Evolutionary conservation across 2,329 filamentous ascomycete genomes (phyloP), one percentile per base, ranked within the genome.

Genomic region (Colletotrichum sp.): DNA sequence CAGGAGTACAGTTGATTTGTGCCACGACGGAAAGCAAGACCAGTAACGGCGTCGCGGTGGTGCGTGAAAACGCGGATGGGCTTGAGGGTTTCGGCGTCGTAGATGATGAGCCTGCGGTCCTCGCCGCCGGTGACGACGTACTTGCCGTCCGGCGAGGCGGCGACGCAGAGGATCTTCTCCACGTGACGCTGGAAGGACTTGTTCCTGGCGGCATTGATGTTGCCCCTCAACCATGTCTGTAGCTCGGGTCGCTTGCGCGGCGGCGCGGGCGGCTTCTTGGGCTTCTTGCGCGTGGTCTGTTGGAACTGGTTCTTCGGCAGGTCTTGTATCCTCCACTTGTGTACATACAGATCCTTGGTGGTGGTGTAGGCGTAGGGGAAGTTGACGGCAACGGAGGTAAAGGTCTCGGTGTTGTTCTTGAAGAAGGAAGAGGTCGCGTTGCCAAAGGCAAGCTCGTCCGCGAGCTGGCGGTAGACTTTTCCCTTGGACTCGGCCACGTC

Each of bases 401-500:
- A 92, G 34, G 93, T 88, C 81, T 93, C 91, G 68, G 94, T 94
- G 84, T 97, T 95, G 82, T 93, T 94, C 79, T 94, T 92, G 83
- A 97, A 96, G 78, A 94, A 90, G 7, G 93, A 93, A 82, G 94
- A 91, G 18, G 90, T 89, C 48, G 94, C 93, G 38, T 88, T 86
- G 66, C 87, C 87, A 82, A 97, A 94, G 77, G 93, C 91, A 78
- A 98, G 89, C 78, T 94, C 91, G 26, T 90, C 87, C 43, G 94
- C 94, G 79, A 99, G 91, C 83, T 92, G 91, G 67, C 95, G 91
- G 86, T 98, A 98, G 66, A 98, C 90, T 80, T 94, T 94, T 73
- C 97, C 97, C 86, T 98, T 98, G 71, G 92, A 92, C 86, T 98
- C 97, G 68, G 97, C 93, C 58, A 97, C 95, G 83, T 98, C 97